Evolutionary conservation across 495 filamentous ascomycete species (phyloP), one percentile per base, ranked within the genome.

Genomic region (Daldinia caldariorum): DNA sequence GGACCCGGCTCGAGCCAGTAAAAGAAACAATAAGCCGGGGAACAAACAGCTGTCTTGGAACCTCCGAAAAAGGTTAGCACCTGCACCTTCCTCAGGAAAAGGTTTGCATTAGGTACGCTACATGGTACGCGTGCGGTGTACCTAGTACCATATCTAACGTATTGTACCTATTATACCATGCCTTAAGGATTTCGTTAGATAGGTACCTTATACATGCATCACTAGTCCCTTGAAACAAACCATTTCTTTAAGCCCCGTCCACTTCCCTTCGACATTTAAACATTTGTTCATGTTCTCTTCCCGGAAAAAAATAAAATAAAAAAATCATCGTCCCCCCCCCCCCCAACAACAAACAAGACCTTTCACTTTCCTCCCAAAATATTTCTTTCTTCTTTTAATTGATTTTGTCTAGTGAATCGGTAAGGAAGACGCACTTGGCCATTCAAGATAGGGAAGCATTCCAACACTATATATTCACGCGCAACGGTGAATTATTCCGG

Each of bases 11-110:
- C 34, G 34, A 35, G 3, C 35, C 47, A 56, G 50, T 63, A 4
- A 47, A 45, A 50, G 65, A 8, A 8, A 50, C 37, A 67, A 61
- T 56, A 61, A 50, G 6, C 65, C 58, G 65, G 61, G 61, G 50
- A 67, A 67, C 50, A 67, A 61, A 49, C 43, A 50, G 43, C 38
- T 50, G 50, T 57, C 29, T 58, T 41, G 29, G 9, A 54, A 7
- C 18, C n/a, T 13, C 65, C 39, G 32, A 67, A 67, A 61, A 43
- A 10, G 41, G 58, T 38, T 67, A 67, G 58, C 45, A 18, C 43
- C 4, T 45, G 58, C 45, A 18, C 43, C 4, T 45, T 47, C 43
- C 43, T 20, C 18, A 47, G 43, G 22, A 22, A 47, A 22, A 18
- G 20, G 43, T 47, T 47, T 47, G 43, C 20, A 47, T 47, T 47